phyloP scores from a whole-genome alignment of 208 protist genomes.

The Trypanosoma platydactyli region DNA sequence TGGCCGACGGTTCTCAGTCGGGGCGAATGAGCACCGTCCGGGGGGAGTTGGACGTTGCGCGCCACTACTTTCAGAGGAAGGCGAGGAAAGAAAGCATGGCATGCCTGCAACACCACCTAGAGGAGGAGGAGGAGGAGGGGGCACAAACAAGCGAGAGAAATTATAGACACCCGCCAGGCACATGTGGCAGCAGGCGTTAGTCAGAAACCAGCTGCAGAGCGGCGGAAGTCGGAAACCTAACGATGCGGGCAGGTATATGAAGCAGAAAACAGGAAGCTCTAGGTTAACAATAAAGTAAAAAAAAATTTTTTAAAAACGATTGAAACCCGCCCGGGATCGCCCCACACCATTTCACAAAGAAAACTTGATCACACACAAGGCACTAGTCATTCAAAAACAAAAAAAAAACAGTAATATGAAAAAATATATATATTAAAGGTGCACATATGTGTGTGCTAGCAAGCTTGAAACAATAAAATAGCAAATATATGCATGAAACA shows the following conservation, averaged over 20 bases:
- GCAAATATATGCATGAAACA: not conserved
- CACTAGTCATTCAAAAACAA: not conserved
- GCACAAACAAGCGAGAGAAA: too few relatives aligned
- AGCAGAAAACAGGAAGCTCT: not conserved
- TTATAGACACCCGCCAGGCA: too few relatives aligned
- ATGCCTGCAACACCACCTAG: too few relatives aligned
- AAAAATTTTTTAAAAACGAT: not conserved
- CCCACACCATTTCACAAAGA: too few relatives aligned
- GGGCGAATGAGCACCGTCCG: not conserved
- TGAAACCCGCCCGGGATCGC: too few relatives aligned
- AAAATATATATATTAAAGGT: slow-evolving; percentile 7
- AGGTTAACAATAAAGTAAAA: not conserved
- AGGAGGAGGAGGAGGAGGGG: too few relatives aligned
- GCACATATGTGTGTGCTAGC: too few relatives aligned
- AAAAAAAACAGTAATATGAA: slow-evolving; percentile 6
- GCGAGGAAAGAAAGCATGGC: not conserved
- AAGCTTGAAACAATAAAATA: not conserved
- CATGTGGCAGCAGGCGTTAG: too few relatives aligned
- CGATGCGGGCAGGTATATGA: not conserved
- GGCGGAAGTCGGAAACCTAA: too few relatives aligned
- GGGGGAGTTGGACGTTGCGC: not conserved
- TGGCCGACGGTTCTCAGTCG: not conserved
- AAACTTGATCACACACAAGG: slow-evolving; percentile 13
- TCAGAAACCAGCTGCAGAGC: too few relatives aligned
- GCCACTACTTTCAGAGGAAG: not conserved